A percentile compares a stretch with the other conserved stretches of the same genome.
These are phyloP conservation scores for Xylaria acuta DNA, from an alignment of 495 filamentous ascomycete genomes.

Conservation along the genomic window DNA sequence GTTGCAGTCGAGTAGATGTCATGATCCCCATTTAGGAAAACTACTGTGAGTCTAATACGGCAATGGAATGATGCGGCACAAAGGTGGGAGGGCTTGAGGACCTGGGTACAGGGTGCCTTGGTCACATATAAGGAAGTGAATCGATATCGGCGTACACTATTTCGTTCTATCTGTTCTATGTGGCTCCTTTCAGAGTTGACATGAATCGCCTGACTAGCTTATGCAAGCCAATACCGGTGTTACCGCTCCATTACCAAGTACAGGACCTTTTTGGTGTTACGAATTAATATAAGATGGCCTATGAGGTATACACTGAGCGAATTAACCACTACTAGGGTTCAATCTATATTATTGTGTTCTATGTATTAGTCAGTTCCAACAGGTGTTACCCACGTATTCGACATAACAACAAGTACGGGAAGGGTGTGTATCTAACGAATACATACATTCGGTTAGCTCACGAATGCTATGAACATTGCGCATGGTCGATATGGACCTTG, in stretches of 20 bases:
- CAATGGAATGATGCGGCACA: not conserved
- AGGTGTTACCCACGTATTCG: too few species aligned
- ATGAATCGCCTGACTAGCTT: not conserved
- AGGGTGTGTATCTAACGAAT: too few species aligned
- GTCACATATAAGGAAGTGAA: not conserved
- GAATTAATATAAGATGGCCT: not conserved
- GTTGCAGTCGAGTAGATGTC: not conserved
- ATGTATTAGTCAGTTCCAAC: too few species aligned
- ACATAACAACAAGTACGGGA: too few species aligned
- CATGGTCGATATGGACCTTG: too few species aligned
- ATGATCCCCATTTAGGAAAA: not conserved
- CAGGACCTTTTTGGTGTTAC: not conserved
- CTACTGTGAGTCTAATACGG: not conserved
- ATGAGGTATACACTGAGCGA: too few species aligned
- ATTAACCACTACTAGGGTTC: not conserved
- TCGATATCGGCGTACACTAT: not conserved
- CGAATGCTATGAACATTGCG: too few species aligned
- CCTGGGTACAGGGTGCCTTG: not conserved
- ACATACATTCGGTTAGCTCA: too few species aligned
- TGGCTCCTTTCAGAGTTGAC: not conserved
- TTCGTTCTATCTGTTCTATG: not conserved
- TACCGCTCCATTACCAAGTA: not conserved
- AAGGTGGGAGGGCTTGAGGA: not conserved
- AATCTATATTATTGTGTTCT: not conserved
- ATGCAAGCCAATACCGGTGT: not conserved